Percentiles rank a stretch among this genome's conserved stretches.
phyloP scores from a whole-genome alignment of 78 protist species.

The Planoprotostelium fungivorum region DNA sequence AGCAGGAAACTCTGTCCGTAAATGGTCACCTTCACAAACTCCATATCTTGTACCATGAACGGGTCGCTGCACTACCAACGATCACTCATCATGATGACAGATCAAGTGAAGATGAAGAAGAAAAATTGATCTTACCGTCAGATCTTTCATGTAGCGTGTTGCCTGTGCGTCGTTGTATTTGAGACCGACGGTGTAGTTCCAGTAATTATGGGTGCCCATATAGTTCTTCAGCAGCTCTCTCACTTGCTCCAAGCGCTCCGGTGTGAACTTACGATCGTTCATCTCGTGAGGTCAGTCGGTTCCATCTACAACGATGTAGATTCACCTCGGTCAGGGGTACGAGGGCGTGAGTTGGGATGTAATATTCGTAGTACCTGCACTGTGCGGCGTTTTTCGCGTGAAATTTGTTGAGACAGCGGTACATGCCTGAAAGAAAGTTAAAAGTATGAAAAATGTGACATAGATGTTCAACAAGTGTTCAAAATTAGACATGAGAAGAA shows the following conservation, averaged over 20 bases:
- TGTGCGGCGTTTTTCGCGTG: conserved; percentile 53
- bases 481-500: neutral
- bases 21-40: conserved; percentile 38
- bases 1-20: conserved; percentile 61
- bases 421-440: neutral
- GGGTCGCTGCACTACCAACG: conserved; percentile 38
- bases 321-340: conserved; percentile 9
- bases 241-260: neutral
- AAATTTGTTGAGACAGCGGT: conserved; percentile 13
- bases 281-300: too few species aligned
- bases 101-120: conserved; percentile 8
- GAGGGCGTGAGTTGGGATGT: conserved; percentile 45
- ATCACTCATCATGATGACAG: neutral
- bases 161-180: conserved; percentile 22
- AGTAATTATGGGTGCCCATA: conserved; percentile 43
- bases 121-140: neutral
- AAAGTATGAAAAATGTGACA: neutral
- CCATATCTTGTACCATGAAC: conserved; percentile 32
- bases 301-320: too few species aligned
- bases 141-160: conserved; percentile 12
- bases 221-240: conserved; percentile 13
- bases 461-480: neutral
- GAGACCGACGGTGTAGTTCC: conserved; percentile 45
- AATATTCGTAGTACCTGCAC: conserved; percentile 39
- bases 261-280: conserved; percentile 6